A percentile compares a stretch with the other conserved stretches of the same genome.
These are phyloP conservation scores for Closterium sp. DNA, from an alignment of 139 green algal genomes.

Conservation along the genomic window DNA sequence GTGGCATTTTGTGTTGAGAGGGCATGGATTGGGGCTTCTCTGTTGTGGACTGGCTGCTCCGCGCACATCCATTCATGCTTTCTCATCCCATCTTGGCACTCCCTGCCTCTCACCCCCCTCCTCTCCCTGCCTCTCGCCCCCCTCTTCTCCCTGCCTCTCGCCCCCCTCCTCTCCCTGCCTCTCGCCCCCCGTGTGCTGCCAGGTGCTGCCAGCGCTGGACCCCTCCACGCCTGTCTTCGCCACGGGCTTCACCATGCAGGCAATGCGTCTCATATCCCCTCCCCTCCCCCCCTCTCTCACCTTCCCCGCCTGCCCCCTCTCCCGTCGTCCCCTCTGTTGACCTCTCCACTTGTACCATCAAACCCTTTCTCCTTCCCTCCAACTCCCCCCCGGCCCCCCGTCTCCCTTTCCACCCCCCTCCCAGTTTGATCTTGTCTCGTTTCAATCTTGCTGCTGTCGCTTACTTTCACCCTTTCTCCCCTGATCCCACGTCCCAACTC, in stretches of 20 bases:
- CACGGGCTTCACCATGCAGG: slow-evolving; percentile 81
- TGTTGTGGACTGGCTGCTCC: no score
- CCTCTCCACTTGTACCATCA: no score
- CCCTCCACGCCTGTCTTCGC: slow-evolving; percentile 89
- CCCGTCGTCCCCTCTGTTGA: no score
- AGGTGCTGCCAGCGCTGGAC: slow-evolving; percentile 91
- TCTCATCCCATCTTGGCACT: background rate
- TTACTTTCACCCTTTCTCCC: no score
- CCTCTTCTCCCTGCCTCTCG: background rate
- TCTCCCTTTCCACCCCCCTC: background rate
- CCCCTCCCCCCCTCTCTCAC: background rate
- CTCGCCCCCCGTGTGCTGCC: background rate
- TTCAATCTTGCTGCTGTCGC: no score
- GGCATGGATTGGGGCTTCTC: background rate
- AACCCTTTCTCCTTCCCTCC: no score
- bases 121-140: background rate
- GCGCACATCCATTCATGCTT: no score
- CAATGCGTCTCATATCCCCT: slow-evolving; percentile 1
- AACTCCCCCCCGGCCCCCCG: no score
- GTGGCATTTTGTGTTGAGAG: background rate
- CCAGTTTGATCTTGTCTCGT: no score
- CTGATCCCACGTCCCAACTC: background rate
- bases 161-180: background rate
- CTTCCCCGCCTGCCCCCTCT: background rate
- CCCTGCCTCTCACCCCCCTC: background rate